Evolutionary conservation across 2,329 filamentous ascomycete species (phyloP), one percentile per base, ranked within the genome.

Genomic region (Fusarium sp.): DNA sequence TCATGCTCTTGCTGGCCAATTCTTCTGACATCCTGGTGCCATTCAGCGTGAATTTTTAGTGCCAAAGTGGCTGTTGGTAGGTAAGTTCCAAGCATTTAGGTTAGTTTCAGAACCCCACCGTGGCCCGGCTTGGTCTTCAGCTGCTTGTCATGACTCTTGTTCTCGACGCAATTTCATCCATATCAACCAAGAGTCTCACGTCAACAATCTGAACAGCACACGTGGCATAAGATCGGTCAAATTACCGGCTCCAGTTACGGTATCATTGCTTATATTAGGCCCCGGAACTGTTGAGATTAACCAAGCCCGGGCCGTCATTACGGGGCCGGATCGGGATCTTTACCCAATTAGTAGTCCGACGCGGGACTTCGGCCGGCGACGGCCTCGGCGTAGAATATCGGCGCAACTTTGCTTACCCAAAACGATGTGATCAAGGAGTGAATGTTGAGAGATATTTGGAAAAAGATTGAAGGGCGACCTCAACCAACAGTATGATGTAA

Each of bases 231-330:
- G 57, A 30, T 59, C 48, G 48, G 49, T 46, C 34, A 62, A 49
- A 50, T 56, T 58, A 51, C 25, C 52, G 61, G 41, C 43, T 46
- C 37, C 44, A 44, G 19, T 31, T n/a, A 50, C 41, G 31, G 23
- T 58, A 39, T 49, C 37, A 58, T 58, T 53, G 25, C 58, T 67
- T 58, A 44, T 43, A 54, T 41, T 25, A 46, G 11, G 62, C 48
- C 21, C 44, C 31, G 23, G 48, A 57, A 54, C 54, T 55, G 49
- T 43, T 62, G 46, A 65, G 25, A 67, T 57, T 48, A 41, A 53
- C 46, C 62, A 45, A 60, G 67, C 58, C 67, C 58, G 67, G 67
- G 62, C 67, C 62, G 67, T 53, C 53, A 56, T 50, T 52, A 58
- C 16, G 62, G 69, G 53, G 69, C 63, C 69, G 66, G 55, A 45